A percentile compares a stretch with the other conserved stretches of the same genome.
These are phyloP conservation scores for Fraxinus sp. DNA, from an alignment of 305 asterid species.

Conservation along the genomic window DNA sequence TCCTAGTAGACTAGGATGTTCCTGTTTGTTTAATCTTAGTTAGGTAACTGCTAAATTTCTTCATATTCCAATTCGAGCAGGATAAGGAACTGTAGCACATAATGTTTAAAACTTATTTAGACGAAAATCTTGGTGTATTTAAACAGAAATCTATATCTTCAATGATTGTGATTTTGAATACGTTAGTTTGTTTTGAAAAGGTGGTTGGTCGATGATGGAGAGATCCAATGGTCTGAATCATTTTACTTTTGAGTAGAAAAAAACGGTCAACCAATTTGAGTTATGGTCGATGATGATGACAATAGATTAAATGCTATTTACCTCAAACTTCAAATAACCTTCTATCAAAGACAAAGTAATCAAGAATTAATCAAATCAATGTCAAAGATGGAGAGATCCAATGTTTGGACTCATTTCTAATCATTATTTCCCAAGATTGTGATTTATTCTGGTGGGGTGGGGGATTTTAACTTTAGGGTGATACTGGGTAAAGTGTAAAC, in stretches of 20 bases:
- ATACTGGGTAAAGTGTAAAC: too few species aligned
- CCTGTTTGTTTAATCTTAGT: neutral
- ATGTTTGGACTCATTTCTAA: neutral
- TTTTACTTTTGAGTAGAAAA: neutral
- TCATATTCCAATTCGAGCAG: neutral
- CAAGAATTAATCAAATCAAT: conserved; percentile 26
- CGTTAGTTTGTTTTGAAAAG: neutral
- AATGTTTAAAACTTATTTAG: neutral
- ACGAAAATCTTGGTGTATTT: neutral
- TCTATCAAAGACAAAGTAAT: too few species aligned
- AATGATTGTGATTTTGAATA: neutral
- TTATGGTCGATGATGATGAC: neutral
- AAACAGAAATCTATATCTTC: neutral
- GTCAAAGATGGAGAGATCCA: conserved; percentile 30
- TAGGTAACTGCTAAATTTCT: neutral
- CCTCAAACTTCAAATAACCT: too few species aligned
- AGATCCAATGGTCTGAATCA: neutral
- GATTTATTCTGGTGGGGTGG: too few species aligned
- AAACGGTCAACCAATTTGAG: neutral
- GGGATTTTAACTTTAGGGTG: too few species aligned
- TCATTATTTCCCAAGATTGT: too few species aligned
- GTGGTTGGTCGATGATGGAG: neutral
- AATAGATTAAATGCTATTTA: neutral
- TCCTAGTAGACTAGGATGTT: neutral
- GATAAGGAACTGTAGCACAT: neutral